Evolutionary conservation across 2,329 filamentous ascomycete species (phyloP).

Genomic region (Exophiala aquamarina): DNA sequence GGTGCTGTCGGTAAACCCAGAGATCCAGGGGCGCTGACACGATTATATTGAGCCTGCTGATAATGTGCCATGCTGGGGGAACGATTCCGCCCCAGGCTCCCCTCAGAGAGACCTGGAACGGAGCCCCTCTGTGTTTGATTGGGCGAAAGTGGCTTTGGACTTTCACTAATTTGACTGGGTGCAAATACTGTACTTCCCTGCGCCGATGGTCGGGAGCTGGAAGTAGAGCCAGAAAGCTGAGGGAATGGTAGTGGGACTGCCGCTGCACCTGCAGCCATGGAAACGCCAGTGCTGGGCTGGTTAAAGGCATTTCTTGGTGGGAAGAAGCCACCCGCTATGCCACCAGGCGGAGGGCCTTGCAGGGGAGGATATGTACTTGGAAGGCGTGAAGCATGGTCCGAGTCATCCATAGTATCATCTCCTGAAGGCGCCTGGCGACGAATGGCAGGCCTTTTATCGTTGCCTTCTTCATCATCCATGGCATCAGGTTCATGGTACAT

Average conservation of each 20-base stretch:
- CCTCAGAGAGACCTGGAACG: slow-evolving; percentile 40
- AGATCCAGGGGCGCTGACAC: slow-evolving; percentile 23
- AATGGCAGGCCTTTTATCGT: slow-evolving; percentile 61
- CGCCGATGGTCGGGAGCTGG: slow-evolving; percentile 41
- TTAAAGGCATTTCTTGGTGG: slow-evolving; percentile 61
- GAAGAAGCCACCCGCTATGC: slow-evolving; percentile 57
- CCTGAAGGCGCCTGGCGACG: slow-evolving; percentile 66
- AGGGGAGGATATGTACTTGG: slow-evolving; percentile 75
- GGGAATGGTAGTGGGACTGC: slow-evolving; percentile 40
- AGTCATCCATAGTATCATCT: slow-evolving; percentile 46
- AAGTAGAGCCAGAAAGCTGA: slow-evolving; percentile 32
- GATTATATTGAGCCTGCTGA: slow-evolving; percentile 36
- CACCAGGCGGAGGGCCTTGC: slow-evolving; percentile 52
- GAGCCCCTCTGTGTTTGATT: slow-evolving; percentile 34
- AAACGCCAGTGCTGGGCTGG: slow-evolving; percentile 48
- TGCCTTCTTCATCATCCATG: slow-evolving; percentile 48
- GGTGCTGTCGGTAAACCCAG: slow-evolving; percentile 40
- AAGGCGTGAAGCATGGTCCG: slow-evolving; percentile 54
- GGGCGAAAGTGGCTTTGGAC: slow-evolving; percentile 73
- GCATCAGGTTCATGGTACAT: slow-evolving; percentile 56
- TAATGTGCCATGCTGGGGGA: slow-evolving; percentile 45
- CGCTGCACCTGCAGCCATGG: slow-evolving; percentile 46
- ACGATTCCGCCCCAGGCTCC: slow-evolving; percentile 39
- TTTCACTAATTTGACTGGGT: slow-evolving; percentile 76
- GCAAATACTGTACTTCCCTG: slow-evolving; percentile 63